phyloP scores from a whole-genome alignment of 2,329 filamentous ascomycete genomes.

The Nothopassalora personata region DNA sequence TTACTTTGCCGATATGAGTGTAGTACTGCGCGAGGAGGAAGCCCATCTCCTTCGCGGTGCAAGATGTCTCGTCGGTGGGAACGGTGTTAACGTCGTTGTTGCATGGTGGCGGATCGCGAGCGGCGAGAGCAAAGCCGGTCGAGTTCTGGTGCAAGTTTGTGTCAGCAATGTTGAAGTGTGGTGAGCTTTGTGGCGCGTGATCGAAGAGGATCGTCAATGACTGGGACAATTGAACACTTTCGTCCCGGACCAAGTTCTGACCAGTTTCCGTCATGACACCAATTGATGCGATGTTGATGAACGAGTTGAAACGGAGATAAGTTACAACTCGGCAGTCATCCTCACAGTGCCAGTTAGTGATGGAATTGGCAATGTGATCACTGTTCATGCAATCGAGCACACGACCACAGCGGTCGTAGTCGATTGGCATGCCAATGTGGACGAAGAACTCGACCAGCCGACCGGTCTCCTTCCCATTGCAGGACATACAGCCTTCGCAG shows the following conservation, averaged over 20 bases:
- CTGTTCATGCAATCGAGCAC: neutral
- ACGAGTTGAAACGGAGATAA: neutral
- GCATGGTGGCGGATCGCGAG: too few relatives aligned
- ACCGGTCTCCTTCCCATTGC: neutral
- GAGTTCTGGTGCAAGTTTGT: too few relatives aligned
- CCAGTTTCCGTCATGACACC: neutral
- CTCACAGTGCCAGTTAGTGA: neutral
- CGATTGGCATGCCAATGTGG: neutral
- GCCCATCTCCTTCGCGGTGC: too few relatives aligned
- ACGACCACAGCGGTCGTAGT: neutral
- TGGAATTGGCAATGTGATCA: neutral
- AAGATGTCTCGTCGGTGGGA: too few relatives aligned
- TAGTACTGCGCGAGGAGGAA: too few relatives aligned
- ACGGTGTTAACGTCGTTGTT: too few relatives aligned
- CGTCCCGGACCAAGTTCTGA: neutral
- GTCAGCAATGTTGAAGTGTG: too few relatives aligned
- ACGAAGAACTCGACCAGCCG: neutral
- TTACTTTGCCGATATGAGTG: too few relatives aligned
- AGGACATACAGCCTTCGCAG: neutral
- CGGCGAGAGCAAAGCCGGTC: too few relatives aligned
- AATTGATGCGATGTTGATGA: neutral
- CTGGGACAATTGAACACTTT: neutral
- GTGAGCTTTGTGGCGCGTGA: too few relatives aligned
- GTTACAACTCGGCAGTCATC: neutral
- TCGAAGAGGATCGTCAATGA: neutral